These are phyloP conservation scores for Cutaneotrichosporon cyanovorans DNA, from an alignment of 1,284 basidiomycete genomes.

Conservation along the genomic window DNA sequence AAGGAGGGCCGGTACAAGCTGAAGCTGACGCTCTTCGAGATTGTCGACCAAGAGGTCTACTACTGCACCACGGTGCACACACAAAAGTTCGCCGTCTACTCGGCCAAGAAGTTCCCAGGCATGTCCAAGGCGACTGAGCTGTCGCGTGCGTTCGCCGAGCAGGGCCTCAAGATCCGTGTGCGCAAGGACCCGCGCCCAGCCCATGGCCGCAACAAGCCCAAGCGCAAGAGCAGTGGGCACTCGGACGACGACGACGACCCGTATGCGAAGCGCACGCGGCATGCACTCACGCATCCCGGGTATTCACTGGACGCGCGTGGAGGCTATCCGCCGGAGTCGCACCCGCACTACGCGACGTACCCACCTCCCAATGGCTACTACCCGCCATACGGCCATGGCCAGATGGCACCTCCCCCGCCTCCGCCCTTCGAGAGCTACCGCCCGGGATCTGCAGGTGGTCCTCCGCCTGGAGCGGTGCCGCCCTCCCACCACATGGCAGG, in stretches of 20 bases:
- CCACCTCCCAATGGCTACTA: constrained; percentile 10
- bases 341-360: constrained; percentile 11
- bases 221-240: constrained; percentile 14
- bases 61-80: constrained; percentile 85
- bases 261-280: constrained; percentile 8
- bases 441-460: constrained; percentile 9
- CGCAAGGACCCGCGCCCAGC: constrained; percentile 59
- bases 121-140: constrained; percentile 71
- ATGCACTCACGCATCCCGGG: constrained; percentile 6
- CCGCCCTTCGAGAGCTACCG: constrained; percentile 12
- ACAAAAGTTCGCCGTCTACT: constrained; percentile 74
- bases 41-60: constrained; percentile 73
- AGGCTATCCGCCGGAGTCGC: constrained; percentile 8
- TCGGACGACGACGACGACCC: constrained; percentile 17
- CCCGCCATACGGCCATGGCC: constrained; percentile 5
- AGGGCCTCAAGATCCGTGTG: constrained; percentile 87
- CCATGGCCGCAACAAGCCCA: constrained; percentile 13
- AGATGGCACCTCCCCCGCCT: constrained; percentile 12
- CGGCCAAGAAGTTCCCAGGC: constrained; percentile 88
- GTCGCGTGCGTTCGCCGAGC: constrained; percentile 78
- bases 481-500: constrained; percentile 1
- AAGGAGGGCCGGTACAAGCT: constrained; percentile 82
- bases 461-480: constrained; percentile 6
- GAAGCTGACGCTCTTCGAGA: constrained; percentile 86
- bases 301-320: constrained; percentile 4